phyloP scores from a whole-genome alignment of 2,329 filamentous ascomycete species.

The Alternaria longipes region DNA sequence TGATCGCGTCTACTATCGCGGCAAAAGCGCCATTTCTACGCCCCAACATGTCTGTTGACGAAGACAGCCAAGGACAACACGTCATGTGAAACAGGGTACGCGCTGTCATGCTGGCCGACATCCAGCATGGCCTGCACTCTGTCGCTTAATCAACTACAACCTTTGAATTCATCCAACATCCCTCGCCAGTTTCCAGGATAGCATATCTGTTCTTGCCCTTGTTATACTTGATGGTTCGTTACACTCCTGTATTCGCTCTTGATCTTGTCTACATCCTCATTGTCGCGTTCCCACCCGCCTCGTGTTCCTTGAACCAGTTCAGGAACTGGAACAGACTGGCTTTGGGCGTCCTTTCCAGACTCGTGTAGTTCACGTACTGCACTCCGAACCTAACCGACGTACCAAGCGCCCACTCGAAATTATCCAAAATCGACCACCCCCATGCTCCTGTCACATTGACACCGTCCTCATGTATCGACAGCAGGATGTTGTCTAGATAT shows the following conservation, averaged over 20 bases:
- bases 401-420: conserved; percentile 55
- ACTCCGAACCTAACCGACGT: conserved; percentile 51
- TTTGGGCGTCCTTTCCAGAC: conserved; percentile 53
- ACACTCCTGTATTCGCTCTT: neutral
- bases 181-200: neutral
- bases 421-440: conserved; percentile 55
- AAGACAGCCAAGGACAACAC: conserved; percentile 14
- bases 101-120: conserved; percentile 22
- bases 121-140: neutral
- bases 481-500: conserved; percentile 54
- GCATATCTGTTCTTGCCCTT: neutral
- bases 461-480: conserved; percentile 49
- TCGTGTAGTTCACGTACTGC: conserved; percentile 56
- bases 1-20: neutral
- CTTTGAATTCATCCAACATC: neutral
- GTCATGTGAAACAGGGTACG: conserved; percentile 34
- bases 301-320: conserved; percentile 54
- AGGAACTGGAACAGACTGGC: conserved; percentile 55
- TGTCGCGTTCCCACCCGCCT: conserved; percentile 36
- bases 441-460: conserved; percentile 56
- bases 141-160: neutral
- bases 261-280: conserved; percentile 27
- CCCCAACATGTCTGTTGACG: neutral
- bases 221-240: neutral
- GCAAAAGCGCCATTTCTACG: neutral